Conservation (phyloP, 2,329 filamentous ascomycete genomes). For the Aspergillaceae sp. region DNA sequence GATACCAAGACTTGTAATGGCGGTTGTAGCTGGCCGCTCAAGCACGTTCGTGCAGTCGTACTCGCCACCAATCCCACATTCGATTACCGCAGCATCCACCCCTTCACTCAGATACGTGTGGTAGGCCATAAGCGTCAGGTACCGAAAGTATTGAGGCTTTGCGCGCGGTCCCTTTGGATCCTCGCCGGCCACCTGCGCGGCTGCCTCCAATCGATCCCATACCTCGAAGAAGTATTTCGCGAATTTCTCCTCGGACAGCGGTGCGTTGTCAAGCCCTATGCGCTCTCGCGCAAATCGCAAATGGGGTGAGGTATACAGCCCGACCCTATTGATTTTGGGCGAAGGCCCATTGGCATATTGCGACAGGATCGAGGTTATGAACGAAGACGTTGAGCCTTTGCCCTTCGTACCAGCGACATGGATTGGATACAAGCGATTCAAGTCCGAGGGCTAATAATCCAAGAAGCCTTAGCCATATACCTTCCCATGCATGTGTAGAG, state of each 20-base stretch:
- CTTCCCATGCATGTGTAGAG: neutral
- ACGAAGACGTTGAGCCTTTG: conserved; percentile 82
- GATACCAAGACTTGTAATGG: conserved; percentile 72
- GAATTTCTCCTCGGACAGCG: conserved; percentile 61
- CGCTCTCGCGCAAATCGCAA: conserved; percentile 75
- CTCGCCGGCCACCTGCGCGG: conserved; percentile 44
- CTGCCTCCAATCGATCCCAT: conserved; percentile 60
- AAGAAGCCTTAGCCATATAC: no score
- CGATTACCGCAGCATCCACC: conserved; percentile 70
- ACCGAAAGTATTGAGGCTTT: conserved; percentile 90
- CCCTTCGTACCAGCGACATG: conserved; percentile 93
- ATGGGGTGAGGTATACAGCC: conserved; percentile 80
- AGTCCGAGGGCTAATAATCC: conserved; percentile 47
- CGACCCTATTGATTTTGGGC: conserved; percentile 48
- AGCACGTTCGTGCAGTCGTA: conserved; percentile 89
- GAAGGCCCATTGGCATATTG: conserved; percentile 43
- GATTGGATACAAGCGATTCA: conserved; percentile 55
- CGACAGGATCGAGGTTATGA: conserved; percentile 68
- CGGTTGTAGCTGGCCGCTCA: conserved; percentile 58
- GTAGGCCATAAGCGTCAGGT: conserved; percentile 78
- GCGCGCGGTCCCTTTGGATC: conserved; percentile 45
- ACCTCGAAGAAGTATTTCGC: conserved; percentile 73
- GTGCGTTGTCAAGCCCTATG: conserved; percentile 67
- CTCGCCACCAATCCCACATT: conserved; percentile 91
- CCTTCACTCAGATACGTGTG: conserved; percentile 71